Evolutionary conservation across 73 alveolate species (phyloP), one percentile per base, ranked within the genome.

Genomic region (Paramecium sexaurelia): DNA sequence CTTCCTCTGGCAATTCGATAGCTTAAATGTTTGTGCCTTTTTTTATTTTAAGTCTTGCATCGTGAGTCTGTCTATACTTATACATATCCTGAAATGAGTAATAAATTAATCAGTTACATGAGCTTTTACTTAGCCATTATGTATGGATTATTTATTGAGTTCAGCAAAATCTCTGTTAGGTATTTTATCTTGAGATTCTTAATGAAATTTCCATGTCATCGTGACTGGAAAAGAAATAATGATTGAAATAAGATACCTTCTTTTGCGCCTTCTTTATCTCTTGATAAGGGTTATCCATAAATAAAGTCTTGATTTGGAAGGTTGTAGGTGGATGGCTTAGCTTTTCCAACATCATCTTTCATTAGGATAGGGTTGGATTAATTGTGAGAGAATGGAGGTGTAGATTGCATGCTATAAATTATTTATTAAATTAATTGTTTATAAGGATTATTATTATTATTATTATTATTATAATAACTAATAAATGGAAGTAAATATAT

Each of bases 301-400:
- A 96, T 93, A 84, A 94, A 95, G 9, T 92, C 96, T 7, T 92
- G 94, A 17, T 92, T 93, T 8, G 99, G 99, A 8, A 96, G 95
- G 10, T 94, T 92, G 27, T 92, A 56, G 6, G 97, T 85, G 33
- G 94, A 69, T 27, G 98, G 98, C 92, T 96, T 96, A 39, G 95
- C 75, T 71, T 92, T 94, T 7, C 99, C 99, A 9, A 96, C 96
- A 86, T 94, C 98, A 95, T 96, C 99, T 89, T 93, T 96, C 75
- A 93, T 95, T 24, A 96, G 93, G 24, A 95, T 89, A 15, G 94
- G 93, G 55, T 96, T 96, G 6, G 86, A 35, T 8, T 71, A 27
- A 37, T 71, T 71, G 6, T 35, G 32, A 15, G 86, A 71, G 17
- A 71, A 71, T 3, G 86, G 86, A 35, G 86, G 86, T 35, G 86